Evolutionary conservation across 352 stramenopile species (phyloP).

Genomic region (Pythium rhizo-oryzae): DNA sequence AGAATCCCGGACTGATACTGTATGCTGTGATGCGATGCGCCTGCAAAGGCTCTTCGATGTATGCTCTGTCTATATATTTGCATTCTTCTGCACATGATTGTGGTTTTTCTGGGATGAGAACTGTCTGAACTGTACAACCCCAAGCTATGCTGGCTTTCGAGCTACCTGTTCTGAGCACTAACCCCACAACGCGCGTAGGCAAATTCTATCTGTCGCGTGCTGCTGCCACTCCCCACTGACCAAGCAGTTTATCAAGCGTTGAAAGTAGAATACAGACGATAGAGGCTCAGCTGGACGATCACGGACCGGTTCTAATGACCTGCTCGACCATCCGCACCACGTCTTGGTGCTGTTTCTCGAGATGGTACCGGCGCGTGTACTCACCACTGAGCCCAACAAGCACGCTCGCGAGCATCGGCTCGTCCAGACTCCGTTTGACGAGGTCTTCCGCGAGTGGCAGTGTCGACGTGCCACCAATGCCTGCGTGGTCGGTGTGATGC

Average conservation of each 20-base stretch:
- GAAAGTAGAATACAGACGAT: no score
- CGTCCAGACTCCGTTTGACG: slow-evolving; percentile 31
- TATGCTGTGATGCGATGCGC: neutral
- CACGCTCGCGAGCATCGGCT: slow-evolving; percentile 40
- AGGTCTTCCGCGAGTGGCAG: slow-evolving; percentile 28
- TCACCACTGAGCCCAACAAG: slow-evolving; percentile 25
- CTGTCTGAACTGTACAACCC: no score
- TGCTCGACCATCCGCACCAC: neutral
- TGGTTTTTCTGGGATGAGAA: no score
- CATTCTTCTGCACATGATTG: neutral
- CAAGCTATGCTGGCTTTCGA: no score
- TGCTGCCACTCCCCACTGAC: neutral
- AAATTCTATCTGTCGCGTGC: neutral
- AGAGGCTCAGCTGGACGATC: neutral
- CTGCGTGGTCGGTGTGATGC: neutral
- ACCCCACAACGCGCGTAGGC: neutral
- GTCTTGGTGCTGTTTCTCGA: neutral
- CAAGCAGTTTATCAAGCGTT: no score
- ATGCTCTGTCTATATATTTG: slow-evolving; percentile 6
- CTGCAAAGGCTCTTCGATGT: no score
- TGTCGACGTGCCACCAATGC: no score
- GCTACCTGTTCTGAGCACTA: no score
- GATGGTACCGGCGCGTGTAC: slow-evolving; percentile 8
- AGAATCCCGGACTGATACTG: slow-evolving; percentile 11
- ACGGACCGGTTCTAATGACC: neutral